Conservation (phyloP, 2,329 filamentous ascomycete species). For the Colletotrichum lupini region DNA sequence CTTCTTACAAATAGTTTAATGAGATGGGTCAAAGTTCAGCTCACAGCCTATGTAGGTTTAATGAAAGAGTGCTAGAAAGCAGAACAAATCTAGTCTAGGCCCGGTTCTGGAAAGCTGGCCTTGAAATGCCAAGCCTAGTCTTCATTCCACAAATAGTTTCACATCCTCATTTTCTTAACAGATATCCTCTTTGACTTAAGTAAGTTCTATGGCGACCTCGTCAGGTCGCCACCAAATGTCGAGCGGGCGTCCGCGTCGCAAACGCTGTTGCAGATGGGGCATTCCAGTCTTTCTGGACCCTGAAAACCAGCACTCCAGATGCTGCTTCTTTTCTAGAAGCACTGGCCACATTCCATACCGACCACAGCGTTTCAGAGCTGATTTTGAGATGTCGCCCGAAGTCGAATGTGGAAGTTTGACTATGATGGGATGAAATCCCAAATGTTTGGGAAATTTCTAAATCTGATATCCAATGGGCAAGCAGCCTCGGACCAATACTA, state of each 20-base stretch:
- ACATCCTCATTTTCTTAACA: not conserved
- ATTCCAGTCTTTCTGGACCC: not conserved
- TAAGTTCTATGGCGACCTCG: not conserved
- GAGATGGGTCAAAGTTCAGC: not conserved
- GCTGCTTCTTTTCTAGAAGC: not conserved
- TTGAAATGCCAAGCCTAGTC: not conserved
- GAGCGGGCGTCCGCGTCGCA: not conserved
- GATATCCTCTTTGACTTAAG: not conserved
- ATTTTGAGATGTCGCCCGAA: not conserved
- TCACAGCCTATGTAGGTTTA: not conserved
- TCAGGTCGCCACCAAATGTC: not conserved
- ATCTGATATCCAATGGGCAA: not conserved
- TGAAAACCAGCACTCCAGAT: not conserved
- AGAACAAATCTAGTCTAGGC: not conserved
- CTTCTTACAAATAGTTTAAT: not conserved
- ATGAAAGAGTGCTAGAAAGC: not conserved
- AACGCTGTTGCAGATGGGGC: not conserved
- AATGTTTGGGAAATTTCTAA: not conserved
- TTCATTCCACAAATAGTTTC: not conserved
- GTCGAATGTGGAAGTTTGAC: not conserved
- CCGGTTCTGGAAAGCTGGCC: not conserved
- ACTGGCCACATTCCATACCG: not conserved
- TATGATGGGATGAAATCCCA: conserved; percentile 4
- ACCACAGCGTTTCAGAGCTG: not conserved
- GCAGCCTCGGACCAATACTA: not conserved